Evolutionary conservation across 2,329 filamentous ascomycete genomes (phyloP), one percentile per base, ranked within the genome.

Genomic region (Colletotrichum sp.): DNA sequence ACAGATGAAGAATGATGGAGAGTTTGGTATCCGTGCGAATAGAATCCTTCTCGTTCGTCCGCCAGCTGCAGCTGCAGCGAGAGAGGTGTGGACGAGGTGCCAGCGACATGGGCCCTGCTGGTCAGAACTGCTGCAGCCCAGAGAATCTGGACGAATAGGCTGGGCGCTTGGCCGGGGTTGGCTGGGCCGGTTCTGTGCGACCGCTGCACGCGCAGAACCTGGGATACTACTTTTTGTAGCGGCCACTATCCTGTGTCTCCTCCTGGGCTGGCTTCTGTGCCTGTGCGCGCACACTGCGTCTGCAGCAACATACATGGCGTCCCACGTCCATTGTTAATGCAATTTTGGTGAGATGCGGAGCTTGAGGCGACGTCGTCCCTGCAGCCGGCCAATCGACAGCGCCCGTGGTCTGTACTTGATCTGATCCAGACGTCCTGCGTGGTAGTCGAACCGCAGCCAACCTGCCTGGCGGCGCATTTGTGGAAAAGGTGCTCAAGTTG

Each of bases 91-190:
- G 69, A 72, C 24, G 63, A 34, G 64, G 69, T 76, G 73, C 73
- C 74, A 73, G 74, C 70, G 70, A 60, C 70, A 76, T 74, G 71
- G 74, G 57, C 71, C 71, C 65, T 74, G 70, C 64, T 68, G 70
- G 70, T 69, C 74, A 74, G 49, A 39, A 69, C 59, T 69, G 71
- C 74, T 76, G 74, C 74, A 76, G 74, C 74, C 71, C 65, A 76
- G 70, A 59, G 44, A 32, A 39, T 69, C 59, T 74, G 65, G 34
- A 76, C 74, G 70, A 73, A 76, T 76, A 55, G 59, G 21, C 57
- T 60, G 32, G 36, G 44, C 57, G 64, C 70, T 49, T 76, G 73
- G 64, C 70, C 64, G 39, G 73, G 69, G 69, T 60, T 63, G 6
- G 69, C 69, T 68, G 70, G 44, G 57, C n/a, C 63, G 73, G 44